Percentiles rank a stretch among this genome's conserved stretches.
Evolutionary conservation across 768 basidiomycete species (phyloP).

Genomic region (Tricholoma terreum): DNA sequence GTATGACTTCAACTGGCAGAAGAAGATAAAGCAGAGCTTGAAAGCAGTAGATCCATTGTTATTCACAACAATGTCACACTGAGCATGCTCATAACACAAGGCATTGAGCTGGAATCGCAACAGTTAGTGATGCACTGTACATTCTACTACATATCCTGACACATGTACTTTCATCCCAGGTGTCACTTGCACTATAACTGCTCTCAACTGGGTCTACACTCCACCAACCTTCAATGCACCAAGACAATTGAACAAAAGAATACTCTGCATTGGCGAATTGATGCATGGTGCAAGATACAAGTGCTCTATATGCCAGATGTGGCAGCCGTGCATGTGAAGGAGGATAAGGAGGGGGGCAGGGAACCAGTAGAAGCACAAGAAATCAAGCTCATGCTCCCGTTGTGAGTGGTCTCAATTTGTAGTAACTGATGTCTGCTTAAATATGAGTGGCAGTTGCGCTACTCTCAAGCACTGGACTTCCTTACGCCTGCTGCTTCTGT

Average conservation of each 20-base stretch:
- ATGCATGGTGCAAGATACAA: conserved; percentile 14
- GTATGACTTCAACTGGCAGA: conserved; percentile 7
- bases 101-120: neutral
- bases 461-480: neutral
- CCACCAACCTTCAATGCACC: conserved; percentile 18
- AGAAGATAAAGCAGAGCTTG: conserved; percentile 3
- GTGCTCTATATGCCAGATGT: conserved; percentile 25
- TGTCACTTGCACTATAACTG: too few species aligned
- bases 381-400: conserved; percentile 2
- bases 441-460: neutral
- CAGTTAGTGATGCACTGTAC: conserved; percentile 20
- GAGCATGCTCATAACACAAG: conserved; percentile 19
- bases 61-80: conserved; percentile 8
- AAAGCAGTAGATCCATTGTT: neutral
- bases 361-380: neutral
- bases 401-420: neutral
- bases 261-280: conserved; percentile 18
- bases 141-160: too few species aligned
- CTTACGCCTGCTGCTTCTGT: conserved; percentile 6
- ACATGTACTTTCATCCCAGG: too few species aligned
- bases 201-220: neutral
- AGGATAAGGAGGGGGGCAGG: neutral
- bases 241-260: conserved; percentile 31
- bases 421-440: neutral
- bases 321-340: too few species aligned